phyloP scores from a whole-genome alignment of 495 filamentous ascomycete genomes.

The Corynascus novoguineensis region DNA sequence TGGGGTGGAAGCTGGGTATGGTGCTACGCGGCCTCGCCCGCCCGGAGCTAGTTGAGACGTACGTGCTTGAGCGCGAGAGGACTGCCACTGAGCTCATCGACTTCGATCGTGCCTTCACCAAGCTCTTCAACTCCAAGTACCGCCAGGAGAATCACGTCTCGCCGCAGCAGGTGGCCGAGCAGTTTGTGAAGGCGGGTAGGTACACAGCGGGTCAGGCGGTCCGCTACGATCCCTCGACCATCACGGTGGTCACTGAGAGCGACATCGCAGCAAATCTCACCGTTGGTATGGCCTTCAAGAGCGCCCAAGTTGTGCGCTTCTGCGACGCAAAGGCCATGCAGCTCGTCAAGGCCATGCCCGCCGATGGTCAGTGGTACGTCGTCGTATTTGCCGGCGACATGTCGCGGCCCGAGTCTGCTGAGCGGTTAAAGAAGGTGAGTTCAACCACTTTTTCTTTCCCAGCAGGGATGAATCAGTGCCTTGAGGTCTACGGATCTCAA shows the following conservation, averaged over 20 bases:
- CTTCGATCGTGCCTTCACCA: constrained; percentile 64
- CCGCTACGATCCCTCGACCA: constrained; percentile 49
- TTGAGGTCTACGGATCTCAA: too few relatives aligned
- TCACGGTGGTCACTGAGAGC: constrained; percentile 35
- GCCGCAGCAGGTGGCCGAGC: constrained; percentile 48
- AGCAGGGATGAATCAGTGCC: neutral
- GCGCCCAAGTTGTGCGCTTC: constrained; percentile 50
- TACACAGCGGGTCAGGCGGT: constrained; percentile 62
- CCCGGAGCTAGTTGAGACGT: constrained; percentile 56
- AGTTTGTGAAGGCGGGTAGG: constrained; percentile 54
- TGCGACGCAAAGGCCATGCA: constrained; percentile 54
- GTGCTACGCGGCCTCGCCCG: constrained; percentile 54
- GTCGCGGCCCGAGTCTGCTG: constrained; percentile 21
- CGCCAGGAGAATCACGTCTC: constrained; percentile 31
- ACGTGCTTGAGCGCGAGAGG: constrained; percentile 61
- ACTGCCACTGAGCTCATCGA: constrained; percentile 68
- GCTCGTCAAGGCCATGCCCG: constrained; percentile 45
- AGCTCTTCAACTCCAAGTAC: constrained; percentile 49
- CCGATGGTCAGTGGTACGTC: constrained; percentile 55
- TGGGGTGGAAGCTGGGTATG: constrained; percentile 73
- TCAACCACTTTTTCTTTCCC: too few relatives aligned
- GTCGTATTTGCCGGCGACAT: constrained; percentile 56
- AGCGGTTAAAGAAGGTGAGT: constrained; percentile 43
- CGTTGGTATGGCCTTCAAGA: constrained; percentile 57
- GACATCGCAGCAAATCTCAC: constrained; percentile 38